phyloP scores from a whole-genome alignment of 2,329 filamentous ascomycete genomes.

The Canariomyces notabilis region DNA sequence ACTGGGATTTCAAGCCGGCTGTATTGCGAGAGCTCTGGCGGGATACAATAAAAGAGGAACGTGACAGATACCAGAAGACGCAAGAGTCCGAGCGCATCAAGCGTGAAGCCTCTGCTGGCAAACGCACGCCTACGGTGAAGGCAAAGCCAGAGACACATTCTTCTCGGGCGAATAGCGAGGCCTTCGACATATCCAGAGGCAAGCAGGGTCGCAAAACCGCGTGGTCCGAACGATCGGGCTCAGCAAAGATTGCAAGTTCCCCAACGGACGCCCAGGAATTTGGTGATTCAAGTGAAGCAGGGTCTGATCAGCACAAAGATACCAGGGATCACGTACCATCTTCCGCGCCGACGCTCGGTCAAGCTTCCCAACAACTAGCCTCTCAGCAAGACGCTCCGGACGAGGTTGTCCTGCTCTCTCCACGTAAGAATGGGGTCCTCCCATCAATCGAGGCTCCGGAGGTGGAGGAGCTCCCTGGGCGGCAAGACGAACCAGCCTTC shows the following conservation, averaged over 20 bases:
- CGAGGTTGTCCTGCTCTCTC: not conserved
- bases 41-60: constrained; percentile 57
- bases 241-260: not conserved
- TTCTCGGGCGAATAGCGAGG: not conserved
- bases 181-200: not conserved
- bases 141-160: not conserved
- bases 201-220: no score
- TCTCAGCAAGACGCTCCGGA: not conserved
- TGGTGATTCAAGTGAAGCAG: not conserved
- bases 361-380: not conserved
- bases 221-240: not conserved
- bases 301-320: not conserved
- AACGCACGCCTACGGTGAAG: constrained; percentile 19
- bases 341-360: not conserved
- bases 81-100: constrained; percentile 34
- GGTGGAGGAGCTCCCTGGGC: not conserved
- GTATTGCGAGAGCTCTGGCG: constrained; percentile 62
- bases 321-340: not conserved
- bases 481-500: constrained; percentile 4
- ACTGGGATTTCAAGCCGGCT: constrained; percentile 52
- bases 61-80: constrained; percentile 50
- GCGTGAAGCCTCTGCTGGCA: not conserved
- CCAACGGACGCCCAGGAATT: not conserved
- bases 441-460: constrained; percentile 9
- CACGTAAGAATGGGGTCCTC: not conserved